Evolutionary conservation across 805 yeast genomes (phyloP).

Genomic region (Tetrapisispora phaffii): DNA sequence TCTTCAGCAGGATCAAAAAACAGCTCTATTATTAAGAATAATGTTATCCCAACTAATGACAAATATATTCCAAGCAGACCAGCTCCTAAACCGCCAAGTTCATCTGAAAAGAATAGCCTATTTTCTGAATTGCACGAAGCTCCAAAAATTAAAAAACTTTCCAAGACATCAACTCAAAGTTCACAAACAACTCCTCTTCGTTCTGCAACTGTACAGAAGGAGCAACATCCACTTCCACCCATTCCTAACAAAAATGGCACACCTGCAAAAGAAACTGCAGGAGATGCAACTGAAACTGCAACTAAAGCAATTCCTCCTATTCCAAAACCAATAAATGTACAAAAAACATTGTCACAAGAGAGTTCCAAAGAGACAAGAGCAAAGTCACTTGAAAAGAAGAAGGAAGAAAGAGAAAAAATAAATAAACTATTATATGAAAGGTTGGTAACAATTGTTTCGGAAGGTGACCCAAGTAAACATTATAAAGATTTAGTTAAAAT

Average conservation of each 20-base stretch:
- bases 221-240: conserved; percentile 22
- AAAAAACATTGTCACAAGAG: conserved; percentile 10
- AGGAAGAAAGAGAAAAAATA: conserved; percentile 66
- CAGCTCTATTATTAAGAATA: background rate
- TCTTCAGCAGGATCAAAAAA: background rate
- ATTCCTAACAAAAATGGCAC: conserved; percentile 7
- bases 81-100: conserved; percentile 50
- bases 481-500: conserved; percentile 69
- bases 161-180: conserved; percentile 5
- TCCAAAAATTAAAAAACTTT: background rate
- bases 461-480: conserved; percentile 68
- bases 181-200: conserved; percentile 6
- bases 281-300: background rate
- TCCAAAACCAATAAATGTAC: conserved; percentile 24
- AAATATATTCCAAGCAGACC: conserved; percentile 56
- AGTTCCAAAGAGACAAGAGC: conserved; percentile 18
- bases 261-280: background rate
- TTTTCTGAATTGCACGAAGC: conserved; percentile 5
- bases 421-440: conserved; percentile 58
- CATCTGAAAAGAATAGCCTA: background rate
- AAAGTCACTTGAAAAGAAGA: conserved; percentile 41
- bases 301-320: conserved; percentile 22
- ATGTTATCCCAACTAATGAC: conserved; percentile 8
- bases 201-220: conserved; percentile 12
- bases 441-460: conserved; percentile 66